These are phyloP conservation scores for Prunus mira DNA, from an alignment of 306 rosid genomes.

Conservation along the genomic window DNA sequence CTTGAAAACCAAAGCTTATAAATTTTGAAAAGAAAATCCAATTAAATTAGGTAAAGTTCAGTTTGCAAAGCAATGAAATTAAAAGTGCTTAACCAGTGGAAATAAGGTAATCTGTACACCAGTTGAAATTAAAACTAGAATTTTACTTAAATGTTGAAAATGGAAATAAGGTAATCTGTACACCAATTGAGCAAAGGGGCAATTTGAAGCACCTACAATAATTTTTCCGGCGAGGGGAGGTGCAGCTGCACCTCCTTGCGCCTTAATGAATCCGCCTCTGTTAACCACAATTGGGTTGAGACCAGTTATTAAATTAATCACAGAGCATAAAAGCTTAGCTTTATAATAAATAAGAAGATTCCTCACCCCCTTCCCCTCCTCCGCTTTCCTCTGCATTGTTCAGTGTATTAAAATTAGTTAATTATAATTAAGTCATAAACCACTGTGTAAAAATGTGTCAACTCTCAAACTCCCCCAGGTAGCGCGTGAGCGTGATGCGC, in stretches of 20 bases:
- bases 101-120: too few species aligned
- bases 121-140: too few species aligned
- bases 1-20: too few species aligned
- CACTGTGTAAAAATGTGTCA: background rate
- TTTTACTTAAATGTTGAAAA: too few species aligned
- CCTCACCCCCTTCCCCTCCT: background rate
- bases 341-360: slow-evolving; percentile 3
- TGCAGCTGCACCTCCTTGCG: too few species aligned
- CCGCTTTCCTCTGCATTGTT: background rate
- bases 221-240: too few species aligned
- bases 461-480: background rate
- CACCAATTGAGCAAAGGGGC: too few species aligned
- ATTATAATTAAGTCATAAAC: background rate
- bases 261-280: too few species aligned
- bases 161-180: too few species aligned
- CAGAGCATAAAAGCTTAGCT: background rate
- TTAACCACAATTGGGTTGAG: background rate
- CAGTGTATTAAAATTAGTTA: background rate
- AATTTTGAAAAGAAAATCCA: too few species aligned
- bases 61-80: background rate
- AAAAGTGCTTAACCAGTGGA: background rate
- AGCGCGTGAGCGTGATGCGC: slow-evolving; percentile 33
- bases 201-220: too few species aligned
- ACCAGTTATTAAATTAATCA: background rate
- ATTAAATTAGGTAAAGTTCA: too few species aligned